A percentile compares a stretch with the other conserved stretches of the same genome.
Conservation (phyloP, 306 rosid genomes). For the Lathyrus tuberosus region DNA sequence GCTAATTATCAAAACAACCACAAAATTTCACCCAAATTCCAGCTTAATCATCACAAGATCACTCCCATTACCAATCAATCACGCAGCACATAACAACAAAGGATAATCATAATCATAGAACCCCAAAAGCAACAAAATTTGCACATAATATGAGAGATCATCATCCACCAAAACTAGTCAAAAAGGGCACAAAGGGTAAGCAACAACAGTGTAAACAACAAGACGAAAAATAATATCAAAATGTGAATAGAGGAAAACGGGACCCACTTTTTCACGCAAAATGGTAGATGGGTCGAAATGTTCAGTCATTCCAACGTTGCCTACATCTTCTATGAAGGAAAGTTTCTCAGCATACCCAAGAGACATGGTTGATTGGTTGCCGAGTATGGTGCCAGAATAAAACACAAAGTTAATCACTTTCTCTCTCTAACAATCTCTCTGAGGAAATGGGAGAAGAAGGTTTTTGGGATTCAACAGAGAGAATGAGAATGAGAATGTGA, state of each 20-base stretch:
- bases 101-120: constrained; percentile 21
- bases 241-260: constrained; percentile 35
- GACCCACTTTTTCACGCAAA: constrained; percentile 73
- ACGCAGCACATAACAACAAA: constrained; percentile 29
- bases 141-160: constrained; percentile 41
- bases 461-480: constrained; percentile 29
- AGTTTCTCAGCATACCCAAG: constrained; percentile 97
- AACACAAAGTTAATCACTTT: constrained; percentile 39
- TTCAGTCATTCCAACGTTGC: constrained; percentile 93
- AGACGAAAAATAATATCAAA: constrained; percentile 15
- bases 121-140: constrained; percentile 26
- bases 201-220: constrained; percentile 3
- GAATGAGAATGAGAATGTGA: constrained; percentile 11
- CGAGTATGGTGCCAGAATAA: constrained; percentile 13
- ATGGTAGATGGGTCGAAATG: constrained; percentile 72
- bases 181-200: constrained; percentile 28
- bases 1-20: constrained; percentile 25
- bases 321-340: constrained; percentile 95
- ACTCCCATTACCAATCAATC: constrained; percentile 33
- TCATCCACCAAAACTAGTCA: not conserved
- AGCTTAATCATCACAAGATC: constrained; percentile 38
- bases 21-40: constrained; percentile 33
- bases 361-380: constrained; percentile 66
- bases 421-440: constrained; percentile 29
- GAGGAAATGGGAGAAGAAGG: constrained; percentile 35